Base-by-base conservation (phyloP, 2,329 filamentous ascomycete genomes). In the Paraphaeosphaeria minitans region DNA sequence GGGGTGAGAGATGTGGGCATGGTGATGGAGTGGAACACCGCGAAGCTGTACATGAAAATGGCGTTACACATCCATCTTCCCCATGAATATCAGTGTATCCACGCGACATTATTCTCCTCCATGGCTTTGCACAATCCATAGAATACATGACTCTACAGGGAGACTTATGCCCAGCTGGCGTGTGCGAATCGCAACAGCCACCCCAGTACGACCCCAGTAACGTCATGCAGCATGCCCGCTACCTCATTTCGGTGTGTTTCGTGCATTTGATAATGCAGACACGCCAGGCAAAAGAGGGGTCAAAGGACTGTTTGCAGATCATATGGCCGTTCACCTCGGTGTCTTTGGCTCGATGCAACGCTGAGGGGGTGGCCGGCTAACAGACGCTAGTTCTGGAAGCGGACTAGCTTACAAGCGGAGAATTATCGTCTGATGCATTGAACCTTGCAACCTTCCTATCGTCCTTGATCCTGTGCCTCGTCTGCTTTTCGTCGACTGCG, bases 221-320 rank as follows among this genome's bases (percentile, higher is more conserved):
- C 50, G 50, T 53, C 50, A 53, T 53, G 8, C 50, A 42, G 50
- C 50, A 53, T 42, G n/a, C 37, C 50, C 19, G 22, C 37, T 22
- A 19, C 50, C 37, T 42, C 14, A 13, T 21, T 43, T 8, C 22
- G 37, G 24, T 16, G 37, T 37, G 19, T n/a, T 37, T 42, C 1
- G 41, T 53, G 37, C 50, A 42, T 53, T 37, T 21, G 6, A n/a
- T n/a, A 53, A 42, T n/a, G 50, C 50, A 51, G 35, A 35, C 19
- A 22, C 29, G 19, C 9, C 31, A 27, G 37, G 22, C 37, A 10
- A 53, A 53, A 43, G 50, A 53, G 50, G 50, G 50, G 50, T 53
- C 50, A 19, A 42, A 31, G 29, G 19, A n/a, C 35, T 10, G 14
- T 42, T 37, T 21, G 48, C 10, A n/a, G 48, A 39, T 51, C 48